A percentile compares a stretch with the other conserved stretches of the same genome.
Evolutionary conservation across 2,329 filamentous ascomycete genomes (phyloP).

Genomic region (Gnomoniopsis smithogilvyi): DNA sequence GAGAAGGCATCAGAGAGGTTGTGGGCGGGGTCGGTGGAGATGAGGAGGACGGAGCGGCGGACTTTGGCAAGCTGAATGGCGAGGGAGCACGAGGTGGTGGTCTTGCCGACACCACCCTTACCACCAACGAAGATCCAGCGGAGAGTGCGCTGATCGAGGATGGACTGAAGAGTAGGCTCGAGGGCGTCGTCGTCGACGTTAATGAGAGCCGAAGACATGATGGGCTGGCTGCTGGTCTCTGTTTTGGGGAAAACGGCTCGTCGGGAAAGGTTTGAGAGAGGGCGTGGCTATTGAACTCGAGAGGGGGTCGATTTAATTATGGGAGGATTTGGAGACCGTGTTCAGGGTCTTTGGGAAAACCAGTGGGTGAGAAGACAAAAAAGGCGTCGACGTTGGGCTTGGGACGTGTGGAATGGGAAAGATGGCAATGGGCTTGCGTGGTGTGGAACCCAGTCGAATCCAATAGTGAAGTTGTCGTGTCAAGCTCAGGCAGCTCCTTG

Average conservation of each 20-base stretch:
- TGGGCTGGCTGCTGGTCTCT: too few relatives aligned
- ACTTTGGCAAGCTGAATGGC: conserved; percentile 96
- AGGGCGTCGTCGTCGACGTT: conserved; percentile 66
- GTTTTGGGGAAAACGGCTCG: too few relatives aligned
- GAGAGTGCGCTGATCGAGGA: conserved; percentile 90
- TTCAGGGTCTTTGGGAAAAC: not conserved
- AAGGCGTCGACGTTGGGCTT: not conserved
- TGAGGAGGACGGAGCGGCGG: conserved; percentile 92
- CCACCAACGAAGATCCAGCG: conserved; percentile 99
- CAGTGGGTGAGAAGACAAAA: not conserved
- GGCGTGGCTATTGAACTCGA: not conserved
- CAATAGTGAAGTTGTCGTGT: conserved; percentile 18
- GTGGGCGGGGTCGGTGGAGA: conserved; percentile 97
- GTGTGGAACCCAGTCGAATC: conserved; percentile 24
- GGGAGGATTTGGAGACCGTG: not conserved
- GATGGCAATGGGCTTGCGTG: not conserved
- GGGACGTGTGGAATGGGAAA: not conserved
- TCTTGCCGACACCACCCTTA: conserved; percentile 98
- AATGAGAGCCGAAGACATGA: conserved; percentile 38
- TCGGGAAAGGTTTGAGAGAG: not conserved
- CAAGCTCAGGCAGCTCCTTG: too few relatives aligned
- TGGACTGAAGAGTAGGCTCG: conserved; percentile 89
- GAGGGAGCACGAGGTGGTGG: conserved; percentile 97
- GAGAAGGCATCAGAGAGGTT: conserved; percentile 97
- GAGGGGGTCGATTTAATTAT: not conserved